phyloP scores from a whole-genome alignment of 768 basidiomycete species.

The Russula virescens region DNA sequence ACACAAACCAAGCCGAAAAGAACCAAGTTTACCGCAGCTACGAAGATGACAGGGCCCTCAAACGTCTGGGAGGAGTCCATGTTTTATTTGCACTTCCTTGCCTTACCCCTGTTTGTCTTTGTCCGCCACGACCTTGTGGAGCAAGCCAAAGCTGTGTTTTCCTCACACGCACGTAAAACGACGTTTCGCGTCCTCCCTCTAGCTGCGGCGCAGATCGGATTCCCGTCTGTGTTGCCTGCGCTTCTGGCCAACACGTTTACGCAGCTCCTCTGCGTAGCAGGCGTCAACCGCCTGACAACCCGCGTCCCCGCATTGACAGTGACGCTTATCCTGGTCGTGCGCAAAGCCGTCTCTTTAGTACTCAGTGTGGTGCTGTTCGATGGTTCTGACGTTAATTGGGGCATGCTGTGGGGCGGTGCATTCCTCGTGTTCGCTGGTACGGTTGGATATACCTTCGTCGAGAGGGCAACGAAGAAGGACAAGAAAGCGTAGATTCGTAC shows the following conservation, averaged over 20 bases:
- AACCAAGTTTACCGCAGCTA: slow-evolving; percentile 19
- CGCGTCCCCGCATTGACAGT: slow-evolving; percentile 70
- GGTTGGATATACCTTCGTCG: slow-evolving; percentile 52
- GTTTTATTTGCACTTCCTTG: slow-evolving; percentile 85
- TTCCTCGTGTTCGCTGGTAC: slow-evolving; percentile 66
- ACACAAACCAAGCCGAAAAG: neutral
- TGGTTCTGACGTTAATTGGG: slow-evolving; percentile 28
- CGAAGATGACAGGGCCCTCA: neutral
- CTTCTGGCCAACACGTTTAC: slow-evolving; percentile 75
- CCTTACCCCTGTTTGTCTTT: slow-evolving; percentile 70
- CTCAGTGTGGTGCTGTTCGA: slow-evolving; percentile 58
- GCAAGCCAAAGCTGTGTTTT: slow-evolving; percentile 39
- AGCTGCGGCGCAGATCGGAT: slow-evolving; percentile 30
- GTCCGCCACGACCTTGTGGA: slow-evolving; percentile 46
- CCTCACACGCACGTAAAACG: neutral
- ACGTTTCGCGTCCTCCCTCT: slow-evolving; percentile 22
- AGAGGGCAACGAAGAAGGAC: slow-evolving; percentile 25
- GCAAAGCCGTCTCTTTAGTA: slow-evolving; percentile 72
- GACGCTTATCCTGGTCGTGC: slow-evolving; percentile 72
- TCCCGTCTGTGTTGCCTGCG: slow-evolving; percentile 59
- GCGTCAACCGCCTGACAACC: slow-evolving; percentile 81
- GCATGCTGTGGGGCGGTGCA: slow-evolving; percentile 65
- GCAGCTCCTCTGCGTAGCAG: slow-evolving; percentile 78
- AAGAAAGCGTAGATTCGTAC: slow-evolving; percentile 10
- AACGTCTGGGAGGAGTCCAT: slow-evolving; percentile 77